phyloP scores from a whole-genome alignment of 2,329 filamentous ascomycete species.

The Ophiocordyceps unilateralis region DNA sequence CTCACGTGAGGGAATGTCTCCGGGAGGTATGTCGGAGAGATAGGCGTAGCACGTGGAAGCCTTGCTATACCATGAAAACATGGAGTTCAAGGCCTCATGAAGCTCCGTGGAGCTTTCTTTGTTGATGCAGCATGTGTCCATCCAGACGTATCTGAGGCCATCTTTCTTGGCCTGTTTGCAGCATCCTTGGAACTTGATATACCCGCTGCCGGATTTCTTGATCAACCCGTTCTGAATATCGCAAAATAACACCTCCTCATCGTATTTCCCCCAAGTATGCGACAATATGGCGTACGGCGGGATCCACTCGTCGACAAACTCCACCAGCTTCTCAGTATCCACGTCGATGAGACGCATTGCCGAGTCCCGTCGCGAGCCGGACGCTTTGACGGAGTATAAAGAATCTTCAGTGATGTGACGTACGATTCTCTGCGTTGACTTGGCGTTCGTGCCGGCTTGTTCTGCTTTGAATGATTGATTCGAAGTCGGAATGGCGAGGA shows the following conservation, averaged over 20 bases:
- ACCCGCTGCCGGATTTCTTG: not conserved
- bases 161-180: constrained; percentile 1
- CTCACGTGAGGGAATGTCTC: no score
- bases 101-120: constrained; percentile 9
- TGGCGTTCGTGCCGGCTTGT: no score
- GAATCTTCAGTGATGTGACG: no score
- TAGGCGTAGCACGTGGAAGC: constrained; percentile 10
- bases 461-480: no score
- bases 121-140: constrained; percentile 13
- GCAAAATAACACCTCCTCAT: not conserved
- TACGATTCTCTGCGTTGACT: no score
- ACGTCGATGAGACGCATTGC: not conserved
- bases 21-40: constrained; percentile 5
- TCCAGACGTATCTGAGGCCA: constrained; percentile 10
- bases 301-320: not conserved
- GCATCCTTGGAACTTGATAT: not conserved
- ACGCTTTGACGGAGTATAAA: no score
- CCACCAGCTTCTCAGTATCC: not conserved
- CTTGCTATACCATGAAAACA: constrained; percentile 11
- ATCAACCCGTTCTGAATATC: not conserved
- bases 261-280: not conserved
- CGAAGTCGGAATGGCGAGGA: no score
- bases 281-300: not conserved
- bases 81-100: constrained; percentile 11
- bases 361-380: no score